Conservation (phyloP, 2,329 filamentous ascomycete genomes). For the Nemania diffusa region DNA sequence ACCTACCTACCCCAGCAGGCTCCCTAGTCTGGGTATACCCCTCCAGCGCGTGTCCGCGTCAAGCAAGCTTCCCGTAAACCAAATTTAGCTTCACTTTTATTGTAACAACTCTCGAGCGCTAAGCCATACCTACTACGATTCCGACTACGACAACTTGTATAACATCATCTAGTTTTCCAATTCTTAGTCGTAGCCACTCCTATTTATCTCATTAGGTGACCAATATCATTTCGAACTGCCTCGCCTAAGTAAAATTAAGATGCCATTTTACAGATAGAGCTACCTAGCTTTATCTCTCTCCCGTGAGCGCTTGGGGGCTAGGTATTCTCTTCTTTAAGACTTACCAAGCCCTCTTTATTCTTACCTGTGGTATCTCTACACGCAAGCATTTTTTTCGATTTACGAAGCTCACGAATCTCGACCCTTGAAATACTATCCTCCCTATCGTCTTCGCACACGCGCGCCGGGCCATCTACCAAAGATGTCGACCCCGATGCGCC, state of each 20-base stretch:
- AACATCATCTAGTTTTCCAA: too few species aligned
- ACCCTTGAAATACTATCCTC: background rate
- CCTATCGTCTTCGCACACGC: background rate
- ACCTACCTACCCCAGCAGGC: background rate
- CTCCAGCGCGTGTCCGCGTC: background rate
- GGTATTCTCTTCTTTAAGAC: background rate
- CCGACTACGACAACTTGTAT: too few species aligned
- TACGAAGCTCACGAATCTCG: background rate
- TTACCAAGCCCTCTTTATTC: too few species aligned
- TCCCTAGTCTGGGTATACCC: background rate
- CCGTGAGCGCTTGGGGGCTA: background rate
- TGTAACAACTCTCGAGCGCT: too few species aligned
- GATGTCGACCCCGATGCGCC: conserved; percentile 52
- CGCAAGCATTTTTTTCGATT: background rate
- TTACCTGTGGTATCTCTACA: background rate
- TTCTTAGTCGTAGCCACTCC: background rate
- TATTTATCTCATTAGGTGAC: background rate
- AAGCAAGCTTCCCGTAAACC: too few species aligned
- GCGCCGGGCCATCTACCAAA: conserved; percentile 6
- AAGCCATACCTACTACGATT: too few species aligned
- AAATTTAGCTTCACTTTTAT: too few species aligned
- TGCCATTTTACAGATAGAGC: background rate
- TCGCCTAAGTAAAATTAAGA: background rate
- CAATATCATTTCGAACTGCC: background rate
- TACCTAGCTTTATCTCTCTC: background rate